Conservation (phyloP, 2,329 filamentous ascomycete species). For the Pyrenophora seminiperda region DNA sequence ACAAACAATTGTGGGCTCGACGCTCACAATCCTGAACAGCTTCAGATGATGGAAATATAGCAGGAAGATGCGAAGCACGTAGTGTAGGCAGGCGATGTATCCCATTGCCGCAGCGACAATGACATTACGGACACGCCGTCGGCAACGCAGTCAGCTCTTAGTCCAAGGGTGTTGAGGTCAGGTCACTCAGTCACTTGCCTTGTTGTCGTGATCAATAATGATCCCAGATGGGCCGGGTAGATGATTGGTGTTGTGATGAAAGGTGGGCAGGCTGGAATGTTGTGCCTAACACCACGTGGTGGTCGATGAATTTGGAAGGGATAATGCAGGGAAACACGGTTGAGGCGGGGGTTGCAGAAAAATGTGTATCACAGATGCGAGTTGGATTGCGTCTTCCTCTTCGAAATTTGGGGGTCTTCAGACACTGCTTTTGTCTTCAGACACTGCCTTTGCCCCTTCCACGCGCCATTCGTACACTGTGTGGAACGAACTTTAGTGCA, state of each 20-base stretch:
- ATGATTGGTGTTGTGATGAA: neutral
- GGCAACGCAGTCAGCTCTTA: neutral
- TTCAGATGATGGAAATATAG: slow-evolving; percentile 10
- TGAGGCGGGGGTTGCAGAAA: neutral
- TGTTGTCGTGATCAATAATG: neutral
- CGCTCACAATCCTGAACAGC: slow-evolving; percentile 9
- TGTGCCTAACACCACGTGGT: slow-evolving; percentile 6
- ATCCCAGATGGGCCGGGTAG: neutral
- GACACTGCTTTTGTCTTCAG: slow-evolving; percentile 20
- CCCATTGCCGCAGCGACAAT: slow-evolving; percentile 13
- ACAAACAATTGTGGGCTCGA: slow-evolving; percentile 12
- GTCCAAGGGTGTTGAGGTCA: neutral
- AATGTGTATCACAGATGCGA: neutral
- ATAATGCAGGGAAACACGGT: slow-evolving; percentile 4
- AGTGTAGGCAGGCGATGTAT: slow-evolving; percentile 13
- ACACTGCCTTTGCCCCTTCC: slow-evolving; percentile 24
- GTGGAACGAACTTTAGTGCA: slow-evolving; percentile 71
- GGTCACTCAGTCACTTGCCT: neutral
- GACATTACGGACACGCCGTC: slow-evolving; percentile 4
- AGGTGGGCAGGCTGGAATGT: neutral
- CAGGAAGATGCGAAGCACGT: slow-evolving; percentile 2
- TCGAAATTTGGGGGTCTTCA: neutral
- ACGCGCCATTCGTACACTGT: slow-evolving; percentile 33
- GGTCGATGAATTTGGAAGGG: neutral
- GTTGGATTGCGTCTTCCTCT: too few species aligned